Evolutionary conservation across 495 filamentous ascomycete species (phyloP), one percentile per base, ranked within the genome.

Genomic region (Oidiodendron maius): DNA sequence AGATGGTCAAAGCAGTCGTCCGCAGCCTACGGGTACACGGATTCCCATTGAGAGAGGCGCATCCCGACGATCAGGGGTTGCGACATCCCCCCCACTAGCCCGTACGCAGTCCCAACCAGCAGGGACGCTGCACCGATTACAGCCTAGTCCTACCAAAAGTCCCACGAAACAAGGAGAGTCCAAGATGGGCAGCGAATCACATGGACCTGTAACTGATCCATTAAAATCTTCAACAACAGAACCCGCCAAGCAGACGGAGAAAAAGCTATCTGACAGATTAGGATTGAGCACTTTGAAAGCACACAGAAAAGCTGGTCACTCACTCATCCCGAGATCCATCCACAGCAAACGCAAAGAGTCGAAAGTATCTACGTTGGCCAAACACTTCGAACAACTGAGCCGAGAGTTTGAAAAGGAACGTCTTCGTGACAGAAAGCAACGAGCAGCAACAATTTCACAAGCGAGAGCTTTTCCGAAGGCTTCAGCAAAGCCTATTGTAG

Each of bases 341-440:
- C 78, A 77, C 8, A 76, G 70, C 13, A 77, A 73, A 52, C 77
- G 69, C 37, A 84, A 76, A 36, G 81, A 84, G 42, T 75, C 83
- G 1, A 86, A 84, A 42, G 94, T 99, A 1, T 90, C 87, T 4
- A 87, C 78, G 4, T 75, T 97, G 24, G 89, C 94, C 12, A 89
- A 87, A 58, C 94, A 97, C 63, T 96, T 97, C 58, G 94, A 99
- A 62, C 90, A 96, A 60, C 66, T 99, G 26, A 95, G 89, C 49
- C 84, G 91, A 4, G 94, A 99, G 56, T 97, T 98, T 55, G 91
- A 99, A 59, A 94, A 90, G 60, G 91, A 97, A 69, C 75, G 94
- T 30, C 76, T 91, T 40, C 85, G 84, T 48, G 91, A 99, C 59
- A 78, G 84, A 60, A 81, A 82, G 40, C 84, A 90, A 57, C 76